Evolutionary conservation across 441 rosid species (phyloP), one percentile per base, ranked within the genome.

Genomic region (Bruguiera hainesii): DNA sequence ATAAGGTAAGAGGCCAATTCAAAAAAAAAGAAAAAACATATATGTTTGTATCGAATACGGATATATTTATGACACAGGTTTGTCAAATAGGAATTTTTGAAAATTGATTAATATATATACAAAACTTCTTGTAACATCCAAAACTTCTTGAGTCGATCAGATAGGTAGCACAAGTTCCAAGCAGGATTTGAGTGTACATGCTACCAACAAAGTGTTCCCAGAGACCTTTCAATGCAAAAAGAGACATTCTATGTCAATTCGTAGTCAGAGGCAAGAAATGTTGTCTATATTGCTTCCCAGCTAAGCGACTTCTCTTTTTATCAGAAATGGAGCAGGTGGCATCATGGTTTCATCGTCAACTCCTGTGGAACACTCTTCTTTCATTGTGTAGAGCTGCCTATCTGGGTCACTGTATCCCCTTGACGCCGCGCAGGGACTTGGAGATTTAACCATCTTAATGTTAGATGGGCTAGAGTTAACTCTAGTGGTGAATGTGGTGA

Each of bases 271-370:
- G 28, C 60, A 0, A 62, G 57, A 9, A 67, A 66, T 18, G 60
- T 33, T 49, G 61, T 58, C 42, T 53, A 46, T 20, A 56, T 52
- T 31, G 11, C 35, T 52, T 63, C 57, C 42, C 2, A 18, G n/a
- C 78, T 73, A 73, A 56, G 7, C 42, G 61, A 63, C 76, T 70
- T 87, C 90, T 80, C 86, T 87, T 64, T 75, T 64, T 67, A 91
- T 87, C 59, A 66, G 53, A 66, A 81, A 37, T 19, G 84, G 90
- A 75, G 87, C 70, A 25, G 98, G 98, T 21, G 97, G 91, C 61
- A 71, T 80, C 93, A 88, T 79, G 52, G 73, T 78, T 67, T 80
- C 89, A 29, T 84, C 85, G 71, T 72, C 76, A 68, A 61, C 77
- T 65, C 20, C 66, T 39, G 73, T 60, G 57, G 65, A 69, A 21